phyloP scores from a whole-genome alignment of 1,284 basidiomycete genomes.

The Peniophora sp. region DNA sequence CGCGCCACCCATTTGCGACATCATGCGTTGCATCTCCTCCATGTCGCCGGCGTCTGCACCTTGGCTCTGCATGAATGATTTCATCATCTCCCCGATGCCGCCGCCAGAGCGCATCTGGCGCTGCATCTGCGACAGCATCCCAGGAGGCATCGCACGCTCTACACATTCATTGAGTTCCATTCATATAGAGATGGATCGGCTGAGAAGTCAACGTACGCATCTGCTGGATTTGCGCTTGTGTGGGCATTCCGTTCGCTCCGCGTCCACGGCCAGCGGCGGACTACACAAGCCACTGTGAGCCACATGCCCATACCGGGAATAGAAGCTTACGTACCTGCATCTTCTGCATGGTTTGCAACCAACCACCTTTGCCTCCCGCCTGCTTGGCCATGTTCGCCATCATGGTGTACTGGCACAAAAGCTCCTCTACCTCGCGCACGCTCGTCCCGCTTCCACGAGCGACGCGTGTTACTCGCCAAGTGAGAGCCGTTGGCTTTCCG shows the following conservation, averaged over 20 bases:
- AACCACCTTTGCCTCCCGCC: conserved; percentile 94
- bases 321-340: conserved; percentile 55
- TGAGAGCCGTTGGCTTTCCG: conserved; percentile 75
- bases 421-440: conserved; percentile 94
- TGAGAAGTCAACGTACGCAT: conserved; percentile 59
- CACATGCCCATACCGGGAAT: too few relatives aligned
- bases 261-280: conserved; percentile 77
- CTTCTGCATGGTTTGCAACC: conserved; percentile 85
- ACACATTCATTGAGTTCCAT: conserved; percentile 2
- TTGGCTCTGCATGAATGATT: conserved; percentile 89
- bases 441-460: conserved; percentile 94
- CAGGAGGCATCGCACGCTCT: conserved; percentile 84
- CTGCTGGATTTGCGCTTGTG: conserved; percentile 85
- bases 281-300: too few relatives aligned
- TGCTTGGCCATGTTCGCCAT: conserved; percentile 98
- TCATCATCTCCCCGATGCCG: conserved; percentile 95
- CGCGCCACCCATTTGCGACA: conserved; percentile 75
- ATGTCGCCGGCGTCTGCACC: conserved; percentile 77
- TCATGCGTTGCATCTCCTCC: conserved; percentile 88
- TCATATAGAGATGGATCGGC: conserved; percentile 2
- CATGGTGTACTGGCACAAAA: conserved; percentile 93
- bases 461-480: conserved; percentile 83
- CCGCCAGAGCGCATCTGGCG: conserved; percentile 75
- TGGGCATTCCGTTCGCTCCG: conserved; percentile 81
- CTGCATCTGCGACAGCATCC: conserved; percentile 82